phyloP scores from a whole-genome alignment of 1,284 basidiomycete species.

The Cryptococcus jaspeensis region DNA sequence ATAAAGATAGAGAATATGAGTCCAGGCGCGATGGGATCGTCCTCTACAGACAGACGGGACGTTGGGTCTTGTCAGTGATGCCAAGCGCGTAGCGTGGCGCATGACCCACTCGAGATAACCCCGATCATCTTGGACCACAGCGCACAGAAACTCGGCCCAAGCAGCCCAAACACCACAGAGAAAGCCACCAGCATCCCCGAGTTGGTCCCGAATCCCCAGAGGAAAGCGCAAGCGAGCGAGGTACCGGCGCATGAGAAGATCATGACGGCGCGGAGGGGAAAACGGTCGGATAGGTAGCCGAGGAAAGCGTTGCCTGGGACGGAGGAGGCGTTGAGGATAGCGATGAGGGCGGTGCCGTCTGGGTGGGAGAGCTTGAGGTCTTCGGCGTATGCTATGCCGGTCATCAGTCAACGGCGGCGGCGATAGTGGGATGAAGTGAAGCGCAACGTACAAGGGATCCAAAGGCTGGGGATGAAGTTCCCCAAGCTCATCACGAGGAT shows the following conservation, averaged over 20 bases:
- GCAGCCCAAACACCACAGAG: constrained; percentile 29
- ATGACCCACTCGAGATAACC: constrained; percentile 29
- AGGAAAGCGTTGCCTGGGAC: constrained; percentile 41
- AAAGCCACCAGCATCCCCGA: constrained; percentile 30
- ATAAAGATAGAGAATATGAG: constrained; percentile 41
- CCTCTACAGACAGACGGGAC: constrained; percentile 26
- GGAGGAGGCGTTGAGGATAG: constrained; percentile 47
- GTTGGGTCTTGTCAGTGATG: background rate
- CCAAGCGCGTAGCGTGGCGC: background rate
- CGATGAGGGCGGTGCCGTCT: constrained; percentile 41
- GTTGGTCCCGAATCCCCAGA: constrained; percentile 47
- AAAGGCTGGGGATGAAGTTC: constrained; percentile 46
- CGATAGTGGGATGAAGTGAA: too few relatives aligned
- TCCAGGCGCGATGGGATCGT: constrained; percentile 31
- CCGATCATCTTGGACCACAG: constrained; percentile 36
- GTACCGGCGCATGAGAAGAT: constrained; percentile 33
- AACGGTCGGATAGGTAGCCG: constrained; percentile 43
- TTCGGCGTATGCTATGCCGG: constrained; percentile 30
- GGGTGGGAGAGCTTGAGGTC: constrained; percentile 34
- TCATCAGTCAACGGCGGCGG: too few relatives aligned
- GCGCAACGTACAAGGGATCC: constrained; percentile 40
- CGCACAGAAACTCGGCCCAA: constrained; percentile 32
- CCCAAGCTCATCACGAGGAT: constrained; percentile 40
- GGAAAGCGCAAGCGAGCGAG: constrained; percentile 34
- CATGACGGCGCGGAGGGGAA: constrained; percentile 35